Base-by-base conservation (phyloP, 768 basidiomycete species). In the Crassisporium funariophilum region DNA sequence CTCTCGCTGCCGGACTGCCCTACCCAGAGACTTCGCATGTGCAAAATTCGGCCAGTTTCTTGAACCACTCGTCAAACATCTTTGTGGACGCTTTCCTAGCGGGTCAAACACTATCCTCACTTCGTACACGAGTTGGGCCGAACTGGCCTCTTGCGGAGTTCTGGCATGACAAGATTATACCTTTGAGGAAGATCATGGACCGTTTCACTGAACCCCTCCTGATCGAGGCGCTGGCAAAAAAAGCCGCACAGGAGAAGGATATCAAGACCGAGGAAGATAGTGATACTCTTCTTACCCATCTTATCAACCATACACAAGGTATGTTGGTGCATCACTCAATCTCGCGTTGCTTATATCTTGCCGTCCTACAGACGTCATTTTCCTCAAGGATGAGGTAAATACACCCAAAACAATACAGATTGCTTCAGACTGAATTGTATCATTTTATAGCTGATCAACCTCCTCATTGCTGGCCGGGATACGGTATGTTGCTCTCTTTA, bases 91-190 rank as follows among this genome's bases (percentile, higher is more conserved):
- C 82, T 0, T 83, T 84, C 49, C 54, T 67, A n/a, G 55, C 64
- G 31, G 78, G 71, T 2, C 80, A 83, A 50, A 52, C 58, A 4
- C 49, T 55, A n/a, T 61, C 69, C 4, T 52, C 71, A 12, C 41
- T 60, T 16, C 71, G 82, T n/a, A 41, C 62, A 17, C 63, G 71
- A 4, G 61, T 66, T 20, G 73, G 76, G 4, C 47, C 40, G 19
- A 50, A 62, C 5, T 83, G 81, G 81, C 76, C 77, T n/a, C 56
- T 82, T 12, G 56, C 58, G 1, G 81, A 83, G 54, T 71, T 81
- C 39, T 75, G 68, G 67, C 46, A 61, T 15, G 74, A 81, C 59
- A 69, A 63, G 37, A 68, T 72, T 25, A 58, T 59, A 52, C 55
- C 60, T 44, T 65, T 65, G 27, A 71, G 76, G 66, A 55, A 63